Evolutionary conservation across 768 basidiomycete genomes (phyloP).

Genomic region (Suillus subaureus): DNA sequence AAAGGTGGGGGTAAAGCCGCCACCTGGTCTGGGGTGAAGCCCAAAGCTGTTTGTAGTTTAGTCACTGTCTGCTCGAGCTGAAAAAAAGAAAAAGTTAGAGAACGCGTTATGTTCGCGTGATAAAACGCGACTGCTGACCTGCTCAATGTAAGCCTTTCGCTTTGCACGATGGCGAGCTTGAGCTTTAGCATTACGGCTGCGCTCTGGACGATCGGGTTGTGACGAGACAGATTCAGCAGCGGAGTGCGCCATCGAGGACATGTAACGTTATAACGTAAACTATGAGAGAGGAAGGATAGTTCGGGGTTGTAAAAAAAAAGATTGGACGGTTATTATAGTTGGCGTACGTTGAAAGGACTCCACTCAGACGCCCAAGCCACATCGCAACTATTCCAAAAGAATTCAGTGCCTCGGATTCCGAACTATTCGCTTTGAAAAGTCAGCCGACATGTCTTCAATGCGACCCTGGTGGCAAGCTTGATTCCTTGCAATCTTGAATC

Average conservation of each 20-base stretch:
- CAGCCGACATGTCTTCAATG: constrained; percentile 35
- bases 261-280: constrained; percentile 49
- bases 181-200: constrained; percentile 85
- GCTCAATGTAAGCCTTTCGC: constrained; percentile 91
- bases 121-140: constrained; percentile 47
- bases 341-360: constrained; percentile 14
- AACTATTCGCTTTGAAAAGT: constrained; percentile 48
- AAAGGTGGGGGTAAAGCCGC: constrained; percentile 72
- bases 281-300: constrained; percentile 41
- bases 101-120: constrained; percentile 17
- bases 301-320: constrained; percentile 52
- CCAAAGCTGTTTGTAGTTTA: constrained; percentile 76
- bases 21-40: constrained; percentile 75
- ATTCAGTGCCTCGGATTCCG: constrained; percentile 45
- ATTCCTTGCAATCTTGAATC: constrained; percentile 31
- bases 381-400: constrained; percentile 24
- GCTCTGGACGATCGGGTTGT: constrained; percentile 69
- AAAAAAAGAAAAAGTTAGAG: not conserved
- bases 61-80: constrained; percentile 87
- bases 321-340: constrained; percentile 39
- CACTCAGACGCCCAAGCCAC: constrained; percentile 27
- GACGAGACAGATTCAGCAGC: constrained; percentile 43
- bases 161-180: constrained; percentile 91
- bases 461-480: constrained; percentile 40
- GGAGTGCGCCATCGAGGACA: constrained; percentile 62